Percentiles rank a stretch among this genome's conserved stretches.
These are phyloP conservation scores for Diplodia scrobiculata DNA, from an alignment of 2,329 filamentous ascomycete genomes.

Conservation along the genomic window DNA sequence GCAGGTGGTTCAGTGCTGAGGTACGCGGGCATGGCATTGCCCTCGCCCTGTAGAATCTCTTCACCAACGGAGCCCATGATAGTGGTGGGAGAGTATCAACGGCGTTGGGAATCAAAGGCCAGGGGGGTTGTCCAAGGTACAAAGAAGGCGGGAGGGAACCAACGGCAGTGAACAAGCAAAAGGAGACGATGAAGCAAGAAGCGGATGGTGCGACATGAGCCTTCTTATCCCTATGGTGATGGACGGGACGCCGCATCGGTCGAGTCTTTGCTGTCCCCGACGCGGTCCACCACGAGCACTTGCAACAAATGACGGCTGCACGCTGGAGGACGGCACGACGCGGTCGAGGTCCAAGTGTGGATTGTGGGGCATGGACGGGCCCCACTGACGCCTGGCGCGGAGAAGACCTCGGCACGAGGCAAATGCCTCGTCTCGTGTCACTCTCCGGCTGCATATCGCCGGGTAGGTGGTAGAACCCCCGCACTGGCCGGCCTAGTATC, in stretches of 20 bases:
- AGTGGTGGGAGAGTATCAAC: not conserved
- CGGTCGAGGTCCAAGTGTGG: not conserved
- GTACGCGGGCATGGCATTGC: slow-evolving; percentile 39
- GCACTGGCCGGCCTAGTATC: not conserved
- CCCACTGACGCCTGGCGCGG: not conserved
- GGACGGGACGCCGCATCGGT: not conserved
- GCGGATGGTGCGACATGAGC: not conserved
- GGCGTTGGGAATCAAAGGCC: not conserved
- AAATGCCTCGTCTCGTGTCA: slow-evolving; percentile 3
- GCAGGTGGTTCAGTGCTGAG: slow-evolving; percentile 49
- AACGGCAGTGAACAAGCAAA: not conserved
- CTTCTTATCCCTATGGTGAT: not conserved
- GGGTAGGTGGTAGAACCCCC: not conserved
- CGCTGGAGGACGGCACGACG: not conserved
- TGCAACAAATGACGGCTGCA: not conserved
- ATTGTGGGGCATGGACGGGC: not conserved
- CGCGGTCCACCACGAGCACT: not conserved
- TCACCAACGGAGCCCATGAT: slow-evolving; percentile 15
- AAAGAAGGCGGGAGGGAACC: too few species aligned
- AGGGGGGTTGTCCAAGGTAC: not conserved
- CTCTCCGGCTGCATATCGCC: not conserved
- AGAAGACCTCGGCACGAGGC: slow-evolving; percentile 10
- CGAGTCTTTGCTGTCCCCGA: not conserved
- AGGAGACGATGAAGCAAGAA: not conserved
- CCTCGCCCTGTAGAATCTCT: slow-evolving; percentile 20